Conservation (phyloP, 345 rosid species). For the Euclidium syriacum region DNA sequence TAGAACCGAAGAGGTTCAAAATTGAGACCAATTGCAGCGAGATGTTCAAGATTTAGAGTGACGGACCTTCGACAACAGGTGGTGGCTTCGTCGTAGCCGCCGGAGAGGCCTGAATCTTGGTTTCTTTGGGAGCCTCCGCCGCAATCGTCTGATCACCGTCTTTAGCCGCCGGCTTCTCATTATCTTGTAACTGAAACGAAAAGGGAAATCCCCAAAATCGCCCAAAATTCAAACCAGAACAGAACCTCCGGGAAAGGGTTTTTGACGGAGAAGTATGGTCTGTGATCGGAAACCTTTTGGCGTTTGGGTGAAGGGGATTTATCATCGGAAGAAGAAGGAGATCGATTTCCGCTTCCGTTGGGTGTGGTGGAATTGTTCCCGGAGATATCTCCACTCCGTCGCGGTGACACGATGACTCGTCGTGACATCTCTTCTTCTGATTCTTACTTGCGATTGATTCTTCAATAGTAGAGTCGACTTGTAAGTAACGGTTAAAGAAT, state of each 20-base stretch:
- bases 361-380: conserved; percentile 21
- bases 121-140: conserved; percentile 50
- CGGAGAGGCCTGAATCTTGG: conserved; percentile 48
- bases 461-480: not conserved
- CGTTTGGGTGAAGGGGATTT: conserved; percentile 68
- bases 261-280: not conserved
- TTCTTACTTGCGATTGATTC: conserved; percentile 10
- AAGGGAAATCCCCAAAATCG: conserved; percentile 11
- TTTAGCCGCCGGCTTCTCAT: conserved; percentile 34
- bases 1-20: no score
- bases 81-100: conserved; percentile 36
- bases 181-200: conserved; percentile 51
- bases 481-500: conserved; percentile 3
- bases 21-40: no score
- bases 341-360: conserved; percentile 42
- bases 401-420: conserved; percentile 87
- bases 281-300: conserved; percentile 51
- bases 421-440: conserved; percentile 18
- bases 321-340: conserved; percentile 53
- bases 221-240: conserved; percentile 10
- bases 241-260: not conserved
- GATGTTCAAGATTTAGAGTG: not conserved
- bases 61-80: conserved; percentile 57
- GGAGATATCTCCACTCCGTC: conserved; percentile 77
- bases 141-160: conserved; percentile 19